Conservation (phyloP, 2,329 filamentous ascomycete species). For the Aspergillus puulaauensis region DNA sequence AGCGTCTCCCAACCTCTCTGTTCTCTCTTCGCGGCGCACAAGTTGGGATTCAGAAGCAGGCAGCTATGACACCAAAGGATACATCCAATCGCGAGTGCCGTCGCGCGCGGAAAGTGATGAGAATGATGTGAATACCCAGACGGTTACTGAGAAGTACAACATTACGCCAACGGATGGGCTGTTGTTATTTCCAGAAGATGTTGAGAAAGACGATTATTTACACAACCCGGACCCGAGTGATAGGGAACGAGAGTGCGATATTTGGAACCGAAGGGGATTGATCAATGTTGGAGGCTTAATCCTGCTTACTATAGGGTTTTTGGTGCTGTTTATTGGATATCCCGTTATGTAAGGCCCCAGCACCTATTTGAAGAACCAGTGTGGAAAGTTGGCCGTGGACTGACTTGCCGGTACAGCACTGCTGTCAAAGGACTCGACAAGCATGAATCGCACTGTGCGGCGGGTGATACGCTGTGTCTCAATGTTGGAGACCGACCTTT, state of each 20-base stretch:
- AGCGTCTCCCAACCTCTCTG: conserved; percentile 51
- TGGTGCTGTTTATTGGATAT: conserved; percentile 68
- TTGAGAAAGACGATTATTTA: conserved; percentile 71
- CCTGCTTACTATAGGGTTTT: conserved; percentile 59
- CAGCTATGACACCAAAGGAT: conserved; percentile 53
- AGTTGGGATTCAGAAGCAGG: conserved; percentile 64
- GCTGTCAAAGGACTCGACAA: conserved; percentile 52
- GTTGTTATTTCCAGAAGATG: conserved; percentile 68
- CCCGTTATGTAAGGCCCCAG: conserved; percentile 61
- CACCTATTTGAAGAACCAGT: not conserved
- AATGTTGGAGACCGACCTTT: conserved; percentile 50
- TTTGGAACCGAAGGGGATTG: conserved; percentile 64
- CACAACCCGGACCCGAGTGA: conserved; percentile 70
- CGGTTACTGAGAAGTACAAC: conserved; percentile 71
- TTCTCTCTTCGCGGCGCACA: conserved; percentile 59
- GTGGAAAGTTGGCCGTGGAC: conserved; percentile 2
- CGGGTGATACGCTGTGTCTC: conserved; percentile 49
- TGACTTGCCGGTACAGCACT: conserved; percentile 45
- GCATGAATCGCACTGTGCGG: conserved; percentile 31
- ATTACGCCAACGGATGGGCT: conserved; percentile 67
- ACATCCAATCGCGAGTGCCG: conserved; percentile 50
- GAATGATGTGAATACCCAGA: conserved; percentile 67
- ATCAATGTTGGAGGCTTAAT: conserved; percentile 64
- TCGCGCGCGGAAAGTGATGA: conserved; percentile 65
- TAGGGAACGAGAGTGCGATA: conserved; percentile 60